Percentiles rank a stretch among this genome's conserved stretches.
These are phyloP conservation scores for Gossypium stocksii DNA, from an alignment of 345 rosid species.

Conservation along the genomic window DNA sequence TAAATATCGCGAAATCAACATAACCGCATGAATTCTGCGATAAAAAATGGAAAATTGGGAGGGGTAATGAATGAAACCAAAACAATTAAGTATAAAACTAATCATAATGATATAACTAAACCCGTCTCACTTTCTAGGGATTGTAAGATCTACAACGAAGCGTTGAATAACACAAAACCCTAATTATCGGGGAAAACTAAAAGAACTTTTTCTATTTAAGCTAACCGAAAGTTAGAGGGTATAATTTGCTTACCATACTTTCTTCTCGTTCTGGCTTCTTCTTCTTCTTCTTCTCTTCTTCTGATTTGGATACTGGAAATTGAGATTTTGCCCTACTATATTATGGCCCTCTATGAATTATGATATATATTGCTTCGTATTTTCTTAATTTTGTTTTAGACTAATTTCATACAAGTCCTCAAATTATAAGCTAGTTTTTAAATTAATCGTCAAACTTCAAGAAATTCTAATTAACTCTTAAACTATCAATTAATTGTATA, in stretches of 20 bases:
- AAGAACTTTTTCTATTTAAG: background rate
- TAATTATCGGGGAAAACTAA: background rate
- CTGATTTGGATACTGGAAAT: background rate
- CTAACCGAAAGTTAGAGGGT: background rate
- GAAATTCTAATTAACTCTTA: too few species aligned
- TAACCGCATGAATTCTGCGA: background rate
- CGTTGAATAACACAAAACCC: background rate
- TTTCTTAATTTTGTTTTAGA: too few species aligned
- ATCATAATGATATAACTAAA: background rate
- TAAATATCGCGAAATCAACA: background rate
- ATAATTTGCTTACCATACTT: slow-evolving; percentile 1
- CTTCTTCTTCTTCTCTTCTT: background rate
- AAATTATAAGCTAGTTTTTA: too few species aligned
- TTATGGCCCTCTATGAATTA: background rate
- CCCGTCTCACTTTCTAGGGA: background rate
- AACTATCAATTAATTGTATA: too few species aligned
- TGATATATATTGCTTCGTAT: too few species aligned
- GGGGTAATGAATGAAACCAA: background rate
- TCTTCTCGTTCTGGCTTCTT: background rate
- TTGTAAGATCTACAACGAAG: background rate
- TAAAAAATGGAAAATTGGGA: background rate
- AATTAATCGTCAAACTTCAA: too few species aligned
- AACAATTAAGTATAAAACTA: too few species aligned
- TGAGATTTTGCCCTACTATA: background rate
- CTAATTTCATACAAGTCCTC: too few species aligned